These are phyloP conservation scores for Acacia crassicarpa DNA, from an alignment of 306 rosid genomes.

Conservation along the genomic window DNA sequence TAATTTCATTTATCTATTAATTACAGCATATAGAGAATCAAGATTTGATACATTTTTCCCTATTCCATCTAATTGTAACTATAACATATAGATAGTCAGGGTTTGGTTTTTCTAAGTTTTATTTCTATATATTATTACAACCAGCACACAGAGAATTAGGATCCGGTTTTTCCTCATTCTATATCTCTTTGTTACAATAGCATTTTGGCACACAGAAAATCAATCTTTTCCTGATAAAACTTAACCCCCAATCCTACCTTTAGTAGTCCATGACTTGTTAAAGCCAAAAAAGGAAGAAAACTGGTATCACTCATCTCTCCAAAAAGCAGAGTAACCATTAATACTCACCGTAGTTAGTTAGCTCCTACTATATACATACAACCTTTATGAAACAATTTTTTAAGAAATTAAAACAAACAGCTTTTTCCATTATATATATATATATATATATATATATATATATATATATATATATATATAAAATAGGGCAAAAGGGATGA, in stretches of 20 bases:
- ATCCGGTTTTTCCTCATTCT: too few relatives aligned
- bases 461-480: background rate
- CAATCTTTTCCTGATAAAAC: background rate
- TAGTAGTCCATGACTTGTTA: slow-evolving; percentile 69
- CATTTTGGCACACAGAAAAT: background rate
- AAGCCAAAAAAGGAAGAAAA: slow-evolving; percentile 60
- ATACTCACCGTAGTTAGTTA: background rate
- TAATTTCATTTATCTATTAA: too few relatives aligned
- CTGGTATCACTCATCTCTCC: slow-evolving; percentile 55
- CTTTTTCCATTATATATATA: background rate
- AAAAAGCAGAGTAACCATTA: slow-evolving; percentile 39
- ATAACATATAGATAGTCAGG: background rate
- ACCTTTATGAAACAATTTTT: background rate
- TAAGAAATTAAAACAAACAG: background rate
- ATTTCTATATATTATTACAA: too few relatives aligned
- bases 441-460: background rate
- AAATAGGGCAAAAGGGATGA: slow-evolving; percentile 45
- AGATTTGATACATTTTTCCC: too few relatives aligned
- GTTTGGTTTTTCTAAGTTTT: background rate
- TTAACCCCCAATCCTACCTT: background rate
- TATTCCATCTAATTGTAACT: too few relatives aligned
- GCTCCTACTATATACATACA: background rate
- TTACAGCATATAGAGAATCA: too few relatives aligned
- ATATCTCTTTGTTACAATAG: background rate
- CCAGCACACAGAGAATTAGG: background rate